Percentiles rank a stretch among this genome's conserved stretches.
Evolutionary conservation across 1,284 basidiomycete genomes (phyloP).

Genomic region (Puccinia hordei): DNA sequence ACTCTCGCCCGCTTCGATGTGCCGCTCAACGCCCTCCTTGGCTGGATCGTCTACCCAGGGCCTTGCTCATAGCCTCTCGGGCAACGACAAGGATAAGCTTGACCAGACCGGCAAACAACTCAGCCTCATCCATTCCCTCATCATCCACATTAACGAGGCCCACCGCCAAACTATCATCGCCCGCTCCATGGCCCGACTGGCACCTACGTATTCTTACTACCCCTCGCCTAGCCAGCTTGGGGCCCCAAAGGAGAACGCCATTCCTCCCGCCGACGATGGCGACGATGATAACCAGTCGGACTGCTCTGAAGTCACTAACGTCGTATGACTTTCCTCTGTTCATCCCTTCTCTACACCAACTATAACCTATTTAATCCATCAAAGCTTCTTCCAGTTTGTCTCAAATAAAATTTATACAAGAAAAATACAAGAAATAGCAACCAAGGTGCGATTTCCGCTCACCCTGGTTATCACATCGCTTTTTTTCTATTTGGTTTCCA

Average conservation of each 20-base stretch:
- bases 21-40: constrained; percentile 14
- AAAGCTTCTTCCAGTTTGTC: no score
- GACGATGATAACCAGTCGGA: constrained; percentile 15
- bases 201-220: neutral
- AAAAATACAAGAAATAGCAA: no score
- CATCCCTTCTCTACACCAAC: neutral
- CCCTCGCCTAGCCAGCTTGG: neutral
- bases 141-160: constrained; percentile 44
- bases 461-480: no score
- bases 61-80: neutral
- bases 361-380: no score
- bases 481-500: no score
- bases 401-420: no score
- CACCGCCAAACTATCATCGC: constrained; percentile 18
- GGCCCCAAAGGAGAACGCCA: neutral
- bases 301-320: constrained; percentile 31
- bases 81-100: constrained; percentile 5
- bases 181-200: neutral
- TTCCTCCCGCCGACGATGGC: neutral
- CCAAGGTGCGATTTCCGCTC: no score
- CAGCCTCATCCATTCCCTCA: constrained; percentile 38
- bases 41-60: neutral
- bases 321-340: neutral
- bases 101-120: constrained; percentile 22
- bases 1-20: constrained; percentile 1